phyloP scores from a whole-genome alignment of 139 green algal species.

The Chlamydomonas sphaeroides region DNA sequence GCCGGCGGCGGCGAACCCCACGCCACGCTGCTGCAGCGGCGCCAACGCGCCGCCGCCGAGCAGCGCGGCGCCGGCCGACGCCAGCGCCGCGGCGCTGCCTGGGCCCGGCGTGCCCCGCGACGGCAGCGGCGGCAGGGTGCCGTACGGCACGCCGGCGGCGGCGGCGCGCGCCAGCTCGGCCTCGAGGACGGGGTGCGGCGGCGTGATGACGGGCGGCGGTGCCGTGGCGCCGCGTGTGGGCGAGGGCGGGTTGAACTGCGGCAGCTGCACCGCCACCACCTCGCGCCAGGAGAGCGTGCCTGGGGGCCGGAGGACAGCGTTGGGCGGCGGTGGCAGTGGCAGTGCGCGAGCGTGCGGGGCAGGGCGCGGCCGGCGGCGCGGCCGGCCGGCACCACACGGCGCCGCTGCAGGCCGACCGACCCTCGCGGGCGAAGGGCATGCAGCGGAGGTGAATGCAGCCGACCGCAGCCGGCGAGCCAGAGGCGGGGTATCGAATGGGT shows the following conservation, averaged over 20 bases:
- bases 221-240: neutral
- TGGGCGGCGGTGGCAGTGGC: too few relatives aligned
- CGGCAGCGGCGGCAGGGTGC: neutral
- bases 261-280: constrained; percentile 27
- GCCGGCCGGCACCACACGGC: too few relatives aligned
- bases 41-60: neutral
- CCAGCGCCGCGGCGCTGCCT: neutral
- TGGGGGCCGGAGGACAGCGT: neutral
- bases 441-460: too few relatives aligned
- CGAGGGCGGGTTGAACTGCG: constrained; percentile 21
- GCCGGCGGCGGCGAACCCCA: too few relatives aligned
- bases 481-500: too few relatives aligned
- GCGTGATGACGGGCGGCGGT: neutral
- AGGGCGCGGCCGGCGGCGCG: too few relatives aligned
- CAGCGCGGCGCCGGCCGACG: neutral
- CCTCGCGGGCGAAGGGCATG: too few relatives aligned
- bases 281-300: constrained; percentile 22
- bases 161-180: constrained; percentile 11
- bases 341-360: too few relatives aligned
- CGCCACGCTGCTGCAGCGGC: too few relatives aligned
- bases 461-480: too few relatives aligned
- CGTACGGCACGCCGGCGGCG: too few relatives aligned
- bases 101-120: neutral
- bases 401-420: too few relatives aligned
- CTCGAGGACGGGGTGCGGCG: constrained; percentile 20